Percentiles rank a stretch among this genome's conserved stretches.
These are phyloP conservation scores for Tolypocladium amazonense DNA, from an alignment of 2,329 filamentous ascomycete genomes.

Conservation along the genomic window DNA sequence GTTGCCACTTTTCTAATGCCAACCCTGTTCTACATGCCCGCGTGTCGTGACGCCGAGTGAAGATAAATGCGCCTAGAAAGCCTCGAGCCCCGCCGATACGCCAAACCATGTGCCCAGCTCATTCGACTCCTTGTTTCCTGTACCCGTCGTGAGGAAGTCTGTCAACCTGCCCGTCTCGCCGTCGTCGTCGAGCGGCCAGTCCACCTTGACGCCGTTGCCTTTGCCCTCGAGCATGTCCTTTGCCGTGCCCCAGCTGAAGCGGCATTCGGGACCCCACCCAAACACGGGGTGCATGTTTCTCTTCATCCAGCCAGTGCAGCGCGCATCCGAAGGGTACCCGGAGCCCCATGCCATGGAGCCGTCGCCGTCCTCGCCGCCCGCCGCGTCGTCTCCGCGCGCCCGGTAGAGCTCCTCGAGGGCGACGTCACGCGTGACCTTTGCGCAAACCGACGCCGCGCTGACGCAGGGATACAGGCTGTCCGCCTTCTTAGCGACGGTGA, in stretches of 20 bases:
- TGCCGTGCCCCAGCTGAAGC: conserved; percentile 92
- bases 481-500: conserved; percentile 82
- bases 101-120: conserved; percentile 81
- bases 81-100: conserved; percentile 53
- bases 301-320: conserved; percentile 73
- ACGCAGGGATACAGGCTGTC: conserved; percentile 89
- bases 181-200: conserved; percentile 73
- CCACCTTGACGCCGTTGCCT: conserved; percentile 56
- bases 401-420: conserved; percentile 73
- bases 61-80: conserved; percentile 45
- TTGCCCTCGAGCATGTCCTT: conserved; percentile 88
- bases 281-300: conserved; percentile 85
- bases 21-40: background rate
- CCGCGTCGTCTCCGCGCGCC: conserved; percentile 18
- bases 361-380: conserved; percentile 18
- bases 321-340: conserved; percentile 81
- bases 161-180: conserved; percentile 60
- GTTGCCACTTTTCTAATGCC: background rate
- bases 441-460: conserved; percentile 85
- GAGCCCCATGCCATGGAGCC: conserved; percentile 65
- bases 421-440: conserved; percentile 90
- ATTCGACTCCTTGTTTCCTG: conserved; percentile 35
- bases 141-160: conserved; percentile 54
- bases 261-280: conserved; percentile 86
- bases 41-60: background rate